These are phyloP conservation scores for Ceratobasidium sp. DNA, from an alignment of 1,284 basidiomycete species.

Conservation along the genomic window DNA sequence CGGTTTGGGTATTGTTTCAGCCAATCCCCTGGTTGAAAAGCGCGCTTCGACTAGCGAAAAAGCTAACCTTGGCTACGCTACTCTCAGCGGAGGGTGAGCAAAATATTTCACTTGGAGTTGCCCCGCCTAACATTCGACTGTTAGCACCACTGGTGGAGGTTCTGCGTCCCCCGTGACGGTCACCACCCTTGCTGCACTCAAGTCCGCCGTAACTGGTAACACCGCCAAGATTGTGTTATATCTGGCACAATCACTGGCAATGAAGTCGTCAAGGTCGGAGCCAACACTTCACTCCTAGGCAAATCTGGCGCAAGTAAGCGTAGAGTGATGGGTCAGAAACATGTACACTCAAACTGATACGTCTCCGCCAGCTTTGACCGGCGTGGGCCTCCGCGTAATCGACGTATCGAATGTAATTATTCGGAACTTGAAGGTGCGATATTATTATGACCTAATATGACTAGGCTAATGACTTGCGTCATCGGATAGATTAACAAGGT, in stretches of 20 bases:
- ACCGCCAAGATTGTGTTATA: conserved; percentile 57
- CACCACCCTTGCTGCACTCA: conserved; percentile 41
- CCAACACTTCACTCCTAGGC: conserved; percentile 54
- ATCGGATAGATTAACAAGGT: conserved; percentile 54
- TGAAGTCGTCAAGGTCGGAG: conserved; percentile 34
- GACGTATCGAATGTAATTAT: conserved; percentile 56
- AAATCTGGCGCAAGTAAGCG: conserved; percentile 44
- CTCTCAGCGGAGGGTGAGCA: conserved; percentile 9
- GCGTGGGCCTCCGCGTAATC: conserved; percentile 55
- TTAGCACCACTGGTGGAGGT: conserved; percentile 35
- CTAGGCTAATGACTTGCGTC: not conserved
- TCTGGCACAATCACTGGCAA: conserved; percentile 56
- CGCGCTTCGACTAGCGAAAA: conserved; percentile 21
- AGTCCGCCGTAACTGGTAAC: conserved; percentile 53
- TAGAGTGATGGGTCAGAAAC: not conserved
- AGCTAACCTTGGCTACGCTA: conserved; percentile 12
- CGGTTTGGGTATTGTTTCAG: not conserved
- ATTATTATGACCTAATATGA: not conserved
- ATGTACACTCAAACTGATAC: not conserved
- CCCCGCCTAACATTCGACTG: not conserved
- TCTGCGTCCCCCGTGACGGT: conserved; percentile 30
- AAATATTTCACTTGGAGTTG: not conserved
- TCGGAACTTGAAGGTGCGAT: conserved; percentile 51
- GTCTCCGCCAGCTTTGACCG: conserved; percentile 46
- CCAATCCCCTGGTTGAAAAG: conserved; percentile 11